Evolutionary conservation across 768 basidiomycete genomes (phyloP).

Genomic region (Lepiota venenata): DNA sequence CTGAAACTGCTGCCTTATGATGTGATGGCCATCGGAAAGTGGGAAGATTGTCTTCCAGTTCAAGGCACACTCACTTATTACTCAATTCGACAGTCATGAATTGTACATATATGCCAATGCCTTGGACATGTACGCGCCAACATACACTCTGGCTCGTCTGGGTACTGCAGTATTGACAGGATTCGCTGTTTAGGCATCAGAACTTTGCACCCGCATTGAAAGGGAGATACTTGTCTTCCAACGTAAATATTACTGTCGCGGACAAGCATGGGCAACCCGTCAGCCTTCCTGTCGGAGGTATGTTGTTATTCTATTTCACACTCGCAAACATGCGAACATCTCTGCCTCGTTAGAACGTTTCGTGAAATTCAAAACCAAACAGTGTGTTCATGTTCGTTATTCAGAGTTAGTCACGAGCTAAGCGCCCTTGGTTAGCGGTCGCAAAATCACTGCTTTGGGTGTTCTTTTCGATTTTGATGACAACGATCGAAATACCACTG

Average conservation of each 20-base stretch:
- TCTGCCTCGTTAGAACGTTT: conserved; percentile 43
- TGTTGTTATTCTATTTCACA: neutral
- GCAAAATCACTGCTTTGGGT: conserved; percentile 75
- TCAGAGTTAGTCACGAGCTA: neutral
- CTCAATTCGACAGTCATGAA: conserved; percentile 57
- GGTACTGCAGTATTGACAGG: neutral
- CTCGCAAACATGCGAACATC: neutral
- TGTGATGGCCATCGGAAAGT: conserved; percentile 83
- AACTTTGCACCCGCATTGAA: conserved; percentile 66
- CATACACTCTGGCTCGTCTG: neutral
- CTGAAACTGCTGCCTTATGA: conserved; percentile 76
- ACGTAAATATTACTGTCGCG: conserved; percentile 77
- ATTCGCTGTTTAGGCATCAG: conserved; percentile 37
- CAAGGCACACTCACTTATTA: neutral
- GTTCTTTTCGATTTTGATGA: conserved; percentile 76
- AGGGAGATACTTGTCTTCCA: conserved; percentile 79
- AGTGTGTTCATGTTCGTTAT: conserved; percentile 37
- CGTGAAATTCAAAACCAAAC: conserved; percentile 69
- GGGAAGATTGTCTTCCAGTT: conserved; percentile 20
- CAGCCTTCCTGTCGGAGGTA: conserved; percentile 36
- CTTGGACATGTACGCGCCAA: conserved; percentile 53
- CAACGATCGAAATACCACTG: conserved; percentile 67
- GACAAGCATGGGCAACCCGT: conserved; percentile 35
- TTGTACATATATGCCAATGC: conserved; percentile 69
- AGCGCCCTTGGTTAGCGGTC: conserved; percentile 38